Conservation (phyloP, 1,284 basidiomycete genomes). For the Puccinia sorghi region DNA sequence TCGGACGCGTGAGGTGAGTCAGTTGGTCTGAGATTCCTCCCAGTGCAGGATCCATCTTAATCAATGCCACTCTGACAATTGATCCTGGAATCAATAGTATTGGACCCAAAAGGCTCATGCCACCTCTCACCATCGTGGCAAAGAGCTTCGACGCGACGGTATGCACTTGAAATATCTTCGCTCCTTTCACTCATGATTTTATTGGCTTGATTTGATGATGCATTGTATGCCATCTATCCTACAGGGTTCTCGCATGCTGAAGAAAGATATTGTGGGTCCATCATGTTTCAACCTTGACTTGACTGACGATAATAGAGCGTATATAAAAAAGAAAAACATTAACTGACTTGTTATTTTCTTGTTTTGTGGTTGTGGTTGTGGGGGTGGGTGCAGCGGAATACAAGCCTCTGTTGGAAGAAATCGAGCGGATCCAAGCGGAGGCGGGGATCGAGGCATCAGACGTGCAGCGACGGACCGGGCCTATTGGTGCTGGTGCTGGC, state of each 20-base stretch:
- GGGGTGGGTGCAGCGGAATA: conserved; percentile 61
- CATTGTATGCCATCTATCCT: neutral
- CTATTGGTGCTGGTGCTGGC: conserved; percentile 51
- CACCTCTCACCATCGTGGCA: conserved; percentile 70
- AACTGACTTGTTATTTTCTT: neutral
- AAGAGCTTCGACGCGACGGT: conserved; percentile 73
- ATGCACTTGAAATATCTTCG: conserved; percentile 2
- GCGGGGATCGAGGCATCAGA: conserved; percentile 85
- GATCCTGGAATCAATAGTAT: conserved; percentile 59
- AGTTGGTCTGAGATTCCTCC: too few relatives aligned
- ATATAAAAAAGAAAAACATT: neutral
- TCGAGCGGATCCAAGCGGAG: conserved; percentile 78
- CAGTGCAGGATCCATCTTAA: neutral
- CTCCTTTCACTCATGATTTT: too few relatives aligned
- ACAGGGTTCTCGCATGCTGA: conserved; percentile 69
- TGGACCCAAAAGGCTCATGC: conserved; percentile 75
- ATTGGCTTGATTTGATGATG: neutral
- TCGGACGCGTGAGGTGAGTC: conserved; percentile 60
- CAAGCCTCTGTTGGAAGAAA: conserved; percentile 75
- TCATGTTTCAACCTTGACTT: too few relatives aligned
- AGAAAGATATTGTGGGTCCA: conserved; percentile 65
- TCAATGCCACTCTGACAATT: neutral
- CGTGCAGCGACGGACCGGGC: conserved; percentile 63
- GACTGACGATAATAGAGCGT: neutral
- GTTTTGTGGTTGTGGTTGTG: neutral